These are phyloP conservation scores for Castanopsis chinensis DNA, from an alignment of 306 rosid species.

Conservation along the genomic window DNA sequence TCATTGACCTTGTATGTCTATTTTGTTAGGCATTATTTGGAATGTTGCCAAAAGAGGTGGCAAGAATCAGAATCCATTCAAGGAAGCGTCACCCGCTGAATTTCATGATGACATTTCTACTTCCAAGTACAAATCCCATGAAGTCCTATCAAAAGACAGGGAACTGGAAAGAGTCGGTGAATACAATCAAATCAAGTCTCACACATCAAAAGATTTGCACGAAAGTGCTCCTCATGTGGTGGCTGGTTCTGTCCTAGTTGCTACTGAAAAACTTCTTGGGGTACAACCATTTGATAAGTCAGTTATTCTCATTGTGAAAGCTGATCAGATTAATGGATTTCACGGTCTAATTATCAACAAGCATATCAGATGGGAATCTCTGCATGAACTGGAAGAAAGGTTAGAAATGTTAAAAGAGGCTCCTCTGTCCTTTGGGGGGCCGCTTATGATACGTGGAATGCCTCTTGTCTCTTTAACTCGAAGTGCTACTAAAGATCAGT, in stretches of 20 bases:
- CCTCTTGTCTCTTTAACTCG: slow-evolving; percentile 65
- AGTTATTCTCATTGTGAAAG: slow-evolving; percentile 70
- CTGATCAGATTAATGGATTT: slow-evolving; percentile 60
- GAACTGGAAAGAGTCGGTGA: slow-evolving; percentile 29
- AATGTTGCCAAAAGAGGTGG: slow-evolving; percentile 26
- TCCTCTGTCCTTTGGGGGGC: slow-evolving; percentile 78
- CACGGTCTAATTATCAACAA: slow-evolving; percentile 85
- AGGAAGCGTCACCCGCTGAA: slow-evolving; percentile 32
- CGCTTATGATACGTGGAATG: slow-evolving; percentile 52
- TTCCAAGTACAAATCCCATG: slow-evolving; percentile 31
- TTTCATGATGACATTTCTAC: slow-evolving; percentile 28
- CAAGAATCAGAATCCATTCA: slow-evolving; percentile 25
- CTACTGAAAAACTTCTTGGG: slow-evolving; percentile 63
- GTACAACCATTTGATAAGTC: slow-evolving; percentile 68
- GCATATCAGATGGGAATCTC: slow-evolving; percentile 58
- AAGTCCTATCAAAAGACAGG: slow-evolving; percentile 36
- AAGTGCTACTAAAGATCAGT: slow-evolving; percentile 20
- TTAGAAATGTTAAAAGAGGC: slow-evolving; percentile 47
- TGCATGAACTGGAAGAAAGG: slow-evolving; percentile 50
- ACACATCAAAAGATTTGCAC: slow-evolving; percentile 23
- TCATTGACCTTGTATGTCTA: slow-evolving; percentile 19
- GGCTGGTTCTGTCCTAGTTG: slow-evolving; percentile 61
- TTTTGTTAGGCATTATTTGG: slow-evolving; percentile 54
- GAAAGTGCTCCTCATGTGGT: slow-evolving; percentile 40
- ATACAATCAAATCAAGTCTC: slow-evolving; percentile 37